phyloP scores from a whole-genome alignment of 1,139 yeast species.

The Lizanozyma gosingica region DNA sequence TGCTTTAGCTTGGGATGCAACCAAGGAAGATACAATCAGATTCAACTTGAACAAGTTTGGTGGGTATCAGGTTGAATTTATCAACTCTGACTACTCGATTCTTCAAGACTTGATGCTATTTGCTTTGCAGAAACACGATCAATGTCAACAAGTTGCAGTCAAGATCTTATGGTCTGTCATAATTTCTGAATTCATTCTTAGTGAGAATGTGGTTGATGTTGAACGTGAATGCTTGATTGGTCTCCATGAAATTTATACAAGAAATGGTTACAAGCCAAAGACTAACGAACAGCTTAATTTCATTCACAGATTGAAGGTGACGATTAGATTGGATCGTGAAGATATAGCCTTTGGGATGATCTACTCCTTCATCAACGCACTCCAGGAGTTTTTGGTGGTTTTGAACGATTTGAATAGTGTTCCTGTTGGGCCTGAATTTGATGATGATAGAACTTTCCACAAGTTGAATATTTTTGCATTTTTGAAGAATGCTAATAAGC shows the following conservation, averaged over 20 bases:
- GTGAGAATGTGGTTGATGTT: constrained; percentile 50
- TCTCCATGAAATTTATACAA: constrained; percentile 55
- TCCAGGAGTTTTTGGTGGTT: constrained; percentile 56
- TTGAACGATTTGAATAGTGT: constrained; percentile 63
- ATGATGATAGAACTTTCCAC: constrained; percentile 80
- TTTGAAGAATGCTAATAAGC: constrained; percentile 69
- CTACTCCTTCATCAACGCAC: constrained; percentile 43
- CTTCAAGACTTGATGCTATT: constrained; percentile 59
- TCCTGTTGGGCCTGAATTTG: constrained; percentile 78
- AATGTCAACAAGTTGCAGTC: constrained; percentile 59
- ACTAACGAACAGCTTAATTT: constrained; percentile 46
- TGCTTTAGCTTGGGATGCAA: constrained; percentile 60
- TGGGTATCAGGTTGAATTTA: constrained; percentile 64
- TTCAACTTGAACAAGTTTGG: constrained; percentile 60
- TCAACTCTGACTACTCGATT: constrained; percentile 50
- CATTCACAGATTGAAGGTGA: constrained; percentile 40
- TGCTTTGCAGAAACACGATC: constrained; percentile 58
- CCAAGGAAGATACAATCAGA: constrained; percentile 47
- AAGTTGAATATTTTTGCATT: constrained; percentile 69
- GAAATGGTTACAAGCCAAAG: constrained; percentile 49
- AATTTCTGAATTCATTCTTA: constrained; percentile 56
- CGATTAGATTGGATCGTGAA: constrained; percentile 51
- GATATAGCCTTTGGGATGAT: constrained; percentile 57
- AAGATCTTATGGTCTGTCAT: constrained; percentile 64
- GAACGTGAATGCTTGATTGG: constrained; percentile 58